phyloP scores from a whole-genome alignment of 768 basidiomycete species.

The Ephemerocybe angulata region DNA sequence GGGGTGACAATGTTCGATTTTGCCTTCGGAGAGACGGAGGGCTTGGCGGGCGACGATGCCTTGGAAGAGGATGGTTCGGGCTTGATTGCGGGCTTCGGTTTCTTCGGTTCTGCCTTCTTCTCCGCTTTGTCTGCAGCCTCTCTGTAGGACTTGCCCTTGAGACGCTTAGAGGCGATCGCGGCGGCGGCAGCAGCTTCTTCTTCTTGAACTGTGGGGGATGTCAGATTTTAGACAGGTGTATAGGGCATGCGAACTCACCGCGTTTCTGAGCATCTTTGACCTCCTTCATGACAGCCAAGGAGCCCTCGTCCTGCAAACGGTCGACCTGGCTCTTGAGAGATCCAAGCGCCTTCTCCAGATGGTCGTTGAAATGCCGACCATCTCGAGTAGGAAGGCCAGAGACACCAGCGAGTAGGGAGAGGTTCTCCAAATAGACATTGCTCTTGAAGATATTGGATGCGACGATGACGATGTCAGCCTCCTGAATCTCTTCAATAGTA shows the following conservation, averaged over 20 bases:
- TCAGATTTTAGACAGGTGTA: slow-evolving; percentile 4
- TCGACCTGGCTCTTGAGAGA: slow-evolving; percentile 65
- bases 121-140: slow-evolving; percentile 48
- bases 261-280: slow-evolving; percentile 60
- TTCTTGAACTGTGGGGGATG: slow-evolving; percentile 34
- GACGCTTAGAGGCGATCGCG: slow-evolving; percentile 55
- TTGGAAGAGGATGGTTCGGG: background rate
- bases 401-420: slow-evolving; percentile 65
- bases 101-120: slow-evolving; percentile 16
- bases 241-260: slow-evolving; percentile 38
- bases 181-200: slow-evolving; percentile 48
- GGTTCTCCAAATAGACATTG: slow-evolving; percentile 68
- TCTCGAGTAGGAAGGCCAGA: slow-evolving; percentile 71
- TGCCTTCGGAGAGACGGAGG: background rate
- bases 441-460: slow-evolving; percentile 87
- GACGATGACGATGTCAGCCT: slow-evolving; percentile 84
- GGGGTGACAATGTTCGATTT: slow-evolving; percentile 16
- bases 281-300: slow-evolving; percentile 55
- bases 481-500: slow-evolving; percentile 68
- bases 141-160: slow-evolving; percentile 73
- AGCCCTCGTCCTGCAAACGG: slow-evolving; percentile 60
- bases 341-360: slow-evolving; percentile 59
- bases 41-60: too few species aligned
- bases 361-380: slow-evolving; percentile 87
- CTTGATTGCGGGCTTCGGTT: background rate